Conservation (phyloP, 768 basidiomycete species). For the Phlebiopsis flavidoalba region DNA sequence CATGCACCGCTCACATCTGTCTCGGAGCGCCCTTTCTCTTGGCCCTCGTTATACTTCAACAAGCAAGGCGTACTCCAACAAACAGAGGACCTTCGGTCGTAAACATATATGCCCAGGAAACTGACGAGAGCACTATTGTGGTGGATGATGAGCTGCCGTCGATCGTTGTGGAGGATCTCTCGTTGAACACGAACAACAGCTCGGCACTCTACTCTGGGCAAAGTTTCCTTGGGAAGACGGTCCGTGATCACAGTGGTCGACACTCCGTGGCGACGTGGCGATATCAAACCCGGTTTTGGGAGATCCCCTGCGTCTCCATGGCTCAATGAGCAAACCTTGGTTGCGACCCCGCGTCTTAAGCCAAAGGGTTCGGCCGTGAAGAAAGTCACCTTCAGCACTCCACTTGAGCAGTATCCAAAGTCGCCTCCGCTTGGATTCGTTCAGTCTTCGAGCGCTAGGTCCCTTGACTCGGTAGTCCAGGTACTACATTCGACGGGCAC, state of each 20-base stretch:
- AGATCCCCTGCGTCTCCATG: neutral
- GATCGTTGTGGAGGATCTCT: neutral
- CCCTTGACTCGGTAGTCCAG: neutral
- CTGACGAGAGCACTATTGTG: conserved; percentile 18
- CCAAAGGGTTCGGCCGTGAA: neutral
- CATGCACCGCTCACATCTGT: neutral
- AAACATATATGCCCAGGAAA: conserved; percentile 18
- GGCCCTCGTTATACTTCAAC: neutral
- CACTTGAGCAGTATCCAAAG: neutral
- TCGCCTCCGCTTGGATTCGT: neutral
- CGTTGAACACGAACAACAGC: neutral
- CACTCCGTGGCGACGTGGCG: neutral
- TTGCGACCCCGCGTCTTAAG: neutral
- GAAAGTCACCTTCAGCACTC: neutral
- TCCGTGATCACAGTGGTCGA: neutral
- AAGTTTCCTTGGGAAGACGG: neutral
- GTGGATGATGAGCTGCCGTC: neutral
- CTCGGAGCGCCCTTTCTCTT: neutral
- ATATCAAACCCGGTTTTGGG: neutral
- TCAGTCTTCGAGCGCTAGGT: neutral
- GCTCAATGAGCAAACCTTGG: neutral
- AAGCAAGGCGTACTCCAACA: neutral
- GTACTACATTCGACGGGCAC: neutral
- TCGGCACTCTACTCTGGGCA: neutral
- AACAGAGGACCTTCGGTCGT: conserved; percentile 18